Evolutionary conservation across 306 rosid genomes (phyloP), one percentile per base, ranked within the genome.

Genomic region (Vicia villosa): DNA sequence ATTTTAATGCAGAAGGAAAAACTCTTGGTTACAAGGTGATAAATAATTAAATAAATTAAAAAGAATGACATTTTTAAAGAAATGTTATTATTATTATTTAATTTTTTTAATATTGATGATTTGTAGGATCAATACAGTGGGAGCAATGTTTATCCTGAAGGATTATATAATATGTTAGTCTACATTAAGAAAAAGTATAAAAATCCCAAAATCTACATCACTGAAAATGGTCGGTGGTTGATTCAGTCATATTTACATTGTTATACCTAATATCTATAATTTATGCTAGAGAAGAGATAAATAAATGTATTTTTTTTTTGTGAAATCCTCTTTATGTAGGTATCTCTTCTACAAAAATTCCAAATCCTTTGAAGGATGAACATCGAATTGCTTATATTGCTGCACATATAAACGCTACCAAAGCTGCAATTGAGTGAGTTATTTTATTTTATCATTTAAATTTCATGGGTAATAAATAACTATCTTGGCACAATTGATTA

Each of bases 141-240:
- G 13, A 45, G 0, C 28, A 68, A 22, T 50, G 69, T 75, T 16
- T 77, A 79, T 57, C 72, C 85, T 0, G 8, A 63, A 63, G 85
- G 82, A 70, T 21, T 82, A 46, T 70, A 77, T 26, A 42, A 58
- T 10, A 10, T 82, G 5, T 17, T 82, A 62, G 28, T 30, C 10
- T 55, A 57, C 21, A 2, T 77, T 1, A 73, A 77, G 73, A 11
- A 69, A 0, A 74, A 74, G 55, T 77, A 81, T 14, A 8, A 43
- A 47, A 57, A 59, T 59, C 79, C 80, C 5, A 74, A 58, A 10
- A 69, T 77, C 57, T 77, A 82, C 59, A 69, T 82, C 24, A 63
- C 82, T 2, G 85, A 82, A 66, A 82, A 82, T 77, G 85, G 82
- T 81, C 51, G 4, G 30, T 26, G 10, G 5, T 34, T 34, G 6